These are phyloP conservation scores for Puya raimondii DNA, from an alignment of 176 grass and related monocot genomes.

Conservation along the genomic window DNA sequence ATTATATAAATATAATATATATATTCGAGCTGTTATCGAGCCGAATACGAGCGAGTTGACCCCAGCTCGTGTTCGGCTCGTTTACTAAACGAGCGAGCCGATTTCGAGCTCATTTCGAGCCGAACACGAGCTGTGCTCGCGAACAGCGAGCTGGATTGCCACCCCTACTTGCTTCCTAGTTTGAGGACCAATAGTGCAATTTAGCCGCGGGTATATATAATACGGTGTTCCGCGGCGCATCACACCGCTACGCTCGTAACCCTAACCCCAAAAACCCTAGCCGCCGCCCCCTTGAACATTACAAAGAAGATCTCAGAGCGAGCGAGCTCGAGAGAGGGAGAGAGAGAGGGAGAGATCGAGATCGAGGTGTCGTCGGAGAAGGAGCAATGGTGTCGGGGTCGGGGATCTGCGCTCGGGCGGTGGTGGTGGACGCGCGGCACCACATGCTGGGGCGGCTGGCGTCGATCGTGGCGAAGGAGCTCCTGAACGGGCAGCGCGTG, in stretches of 20 bases:
- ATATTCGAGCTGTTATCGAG: no score
- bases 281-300: neutral
- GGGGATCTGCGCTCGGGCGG: conserved; percentile 14
- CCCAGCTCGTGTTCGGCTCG: no score
- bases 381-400: conserved; percentile 31
- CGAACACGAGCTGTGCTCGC: no score
- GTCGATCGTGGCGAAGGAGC: conserved; percentile 30
- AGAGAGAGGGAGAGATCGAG: conserved; percentile 5
- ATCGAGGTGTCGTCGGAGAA: neutral
- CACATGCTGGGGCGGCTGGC: conserved; percentile 30
- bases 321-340: neutral
- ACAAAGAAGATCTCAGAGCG: neutral
- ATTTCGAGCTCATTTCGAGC: no score
- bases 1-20: no score
- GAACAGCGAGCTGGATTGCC: no score
- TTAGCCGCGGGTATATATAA: no score
- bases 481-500: conserved; percentile 28
- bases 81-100: no score
- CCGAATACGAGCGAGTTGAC: no score
- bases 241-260: neutral
- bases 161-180: no score
- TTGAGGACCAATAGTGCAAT: no score
- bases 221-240: neutral
- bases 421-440: conserved; percentile 30
- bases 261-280: neutral